Evolutionary conservation across 441 rosid species (phyloP).

Genomic region (Populus hybrid): DNA sequence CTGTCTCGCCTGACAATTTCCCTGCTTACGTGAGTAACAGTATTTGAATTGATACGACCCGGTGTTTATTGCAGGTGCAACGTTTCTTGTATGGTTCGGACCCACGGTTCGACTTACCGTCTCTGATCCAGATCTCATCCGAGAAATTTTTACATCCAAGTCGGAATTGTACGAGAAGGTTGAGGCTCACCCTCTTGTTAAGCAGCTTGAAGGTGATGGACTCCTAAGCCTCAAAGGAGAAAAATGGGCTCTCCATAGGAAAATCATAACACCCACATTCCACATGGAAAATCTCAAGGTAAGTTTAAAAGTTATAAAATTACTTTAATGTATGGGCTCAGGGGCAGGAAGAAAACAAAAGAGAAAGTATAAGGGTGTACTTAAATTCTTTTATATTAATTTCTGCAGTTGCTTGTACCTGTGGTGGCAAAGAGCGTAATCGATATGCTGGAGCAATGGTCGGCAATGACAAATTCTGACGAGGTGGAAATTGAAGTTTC

Average conservation of each 20-base stretch:
- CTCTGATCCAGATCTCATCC: constrained; percentile 82
- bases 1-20: background rate
- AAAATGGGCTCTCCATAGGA: constrained; percentile 92
- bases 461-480: constrained; percentile 36
- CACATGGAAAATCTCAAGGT: constrained; percentile 97
- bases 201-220: constrained; percentile 94
- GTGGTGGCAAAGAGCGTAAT: constrained; percentile 68
- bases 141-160: constrained; percentile 77
- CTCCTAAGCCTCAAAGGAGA: constrained; percentile 87
- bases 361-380: background rate
- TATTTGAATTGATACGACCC: background rate
- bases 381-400: background rate
- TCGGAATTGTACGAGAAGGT: constrained; percentile 76
- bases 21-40: background rate
- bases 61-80: constrained; percentile 51
- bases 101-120: constrained; percentile 85
- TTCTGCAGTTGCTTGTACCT: constrained; percentile 61
- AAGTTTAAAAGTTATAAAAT: background rate
- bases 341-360: background rate
- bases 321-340: background rate
- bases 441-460: constrained; percentile 76
- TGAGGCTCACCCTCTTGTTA: constrained; percentile 91
- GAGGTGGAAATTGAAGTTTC: constrained; percentile 77
- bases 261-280: constrained; percentile 76
- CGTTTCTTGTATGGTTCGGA: constrained; percentile 96